phyloP scores from a whole-genome alignment of 2,329 filamentous ascomycete species.

The Fusarium musae region DNA sequence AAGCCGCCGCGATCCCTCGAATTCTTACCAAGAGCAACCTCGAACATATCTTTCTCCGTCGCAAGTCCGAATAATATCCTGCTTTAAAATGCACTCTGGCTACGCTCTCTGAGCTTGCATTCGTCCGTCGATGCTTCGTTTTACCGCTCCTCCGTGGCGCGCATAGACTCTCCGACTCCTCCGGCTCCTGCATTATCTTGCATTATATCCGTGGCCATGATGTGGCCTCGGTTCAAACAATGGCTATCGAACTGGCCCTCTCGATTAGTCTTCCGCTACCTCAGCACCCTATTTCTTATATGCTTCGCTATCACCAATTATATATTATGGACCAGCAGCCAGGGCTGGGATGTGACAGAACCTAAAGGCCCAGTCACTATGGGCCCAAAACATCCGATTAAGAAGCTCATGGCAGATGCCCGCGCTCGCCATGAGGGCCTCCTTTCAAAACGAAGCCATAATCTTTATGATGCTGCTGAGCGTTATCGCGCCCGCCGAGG shows the following conservation, averaged over 20 bases:
- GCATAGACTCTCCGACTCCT: conserved; percentile 35
- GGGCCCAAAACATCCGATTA: conserved; percentile 59
- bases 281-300: conserved; percentile 40
- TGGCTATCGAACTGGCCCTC: conserved; percentile 45
- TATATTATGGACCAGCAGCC: conserved; percentile 46
- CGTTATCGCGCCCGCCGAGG: conserved; percentile 67
- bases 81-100: conserved; percentile 36
- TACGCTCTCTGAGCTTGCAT: conserved; percentile 30
- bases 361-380: conserved; percentile 40
- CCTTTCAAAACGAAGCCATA: conserved; percentile 58
- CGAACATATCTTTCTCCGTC: conserved; percentile 10
- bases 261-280: conserved; percentile 46
- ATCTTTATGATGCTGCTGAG: conserved; percentile 62
- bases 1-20: conserved; percentile 22
- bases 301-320: conserved; percentile 47
- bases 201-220: conserved; percentile 29
- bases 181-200: conserved; percentile 22
- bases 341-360: conserved; percentile 42
- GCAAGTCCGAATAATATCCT: conserved; percentile 20
- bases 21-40: conserved; percentile 17
- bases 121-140: conserved; percentile 40
- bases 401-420: conserved; percentile 60
- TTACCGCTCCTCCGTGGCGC: conserved; percentile 35
- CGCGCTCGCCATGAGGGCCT: conserved; percentile 55
- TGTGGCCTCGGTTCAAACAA: conserved; percentile 44